Base-by-base conservation (phyloP, 331 rosid genomes). In the Erythrophleum ivorense region DNA sequence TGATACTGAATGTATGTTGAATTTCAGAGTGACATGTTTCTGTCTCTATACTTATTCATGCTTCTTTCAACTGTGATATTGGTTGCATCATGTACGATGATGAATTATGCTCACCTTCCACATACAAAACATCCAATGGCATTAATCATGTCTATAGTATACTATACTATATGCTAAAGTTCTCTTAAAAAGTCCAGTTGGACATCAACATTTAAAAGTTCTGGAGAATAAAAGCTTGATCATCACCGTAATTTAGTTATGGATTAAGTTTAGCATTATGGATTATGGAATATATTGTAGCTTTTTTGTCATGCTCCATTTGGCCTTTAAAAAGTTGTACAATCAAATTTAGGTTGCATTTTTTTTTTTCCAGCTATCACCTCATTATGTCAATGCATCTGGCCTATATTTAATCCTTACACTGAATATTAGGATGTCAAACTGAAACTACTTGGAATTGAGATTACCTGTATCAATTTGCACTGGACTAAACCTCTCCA, bases 281-380 rank as follows among this genome's bases (percentile, higher is more conserved):
- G 76, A 11, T 40, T 66, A 3, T 40, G 50, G 72, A 38, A 40
- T 66, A 7, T 18, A 31, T 71, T 63, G 55, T 31, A 45, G 62
- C 80, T 36, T 8, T 46, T 19, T 34, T 54, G 49, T 60, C 73
- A 11, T 69, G 71, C 76, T 77, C 43, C 7, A 64, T 84, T 63
- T 76, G 57, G 11, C 58, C 46, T 72, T 36, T 49, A 38, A 71
- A 71, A 71, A 71, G 29, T 53, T 14, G 11, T 45, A 45, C 75
- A 21, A 48, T 55, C 33, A 38, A 63, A 40, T 55, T 24, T 55
- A n/a, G 60, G 40, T 62, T 43, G 40, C 55, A 59, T 81, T 41
- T 24, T 29, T 60, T 36, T 41, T 24, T 29, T 60, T 36, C 45
- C 69, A 43, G 58, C 59, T 18, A 21, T 75, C 78, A 38, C 60